Evolutionary conservation across 2,329 filamentous ascomycete genomes (phyloP).

Genomic region (Fusarium guadeloupense): DNA sequence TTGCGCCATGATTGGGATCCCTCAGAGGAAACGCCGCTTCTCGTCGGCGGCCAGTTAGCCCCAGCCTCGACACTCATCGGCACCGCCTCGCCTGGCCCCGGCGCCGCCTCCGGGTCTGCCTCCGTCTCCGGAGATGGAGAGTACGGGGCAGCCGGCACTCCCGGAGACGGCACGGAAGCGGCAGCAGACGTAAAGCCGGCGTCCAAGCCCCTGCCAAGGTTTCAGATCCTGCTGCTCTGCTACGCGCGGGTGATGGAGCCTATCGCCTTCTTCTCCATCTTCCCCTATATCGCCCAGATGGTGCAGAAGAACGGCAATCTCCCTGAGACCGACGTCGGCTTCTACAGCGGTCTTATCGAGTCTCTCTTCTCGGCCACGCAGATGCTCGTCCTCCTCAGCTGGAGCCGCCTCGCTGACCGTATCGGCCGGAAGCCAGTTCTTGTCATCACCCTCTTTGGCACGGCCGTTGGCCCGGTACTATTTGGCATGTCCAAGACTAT

Average conservation of each 20-base stretch:
- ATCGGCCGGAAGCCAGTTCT: constrained; percentile 78
- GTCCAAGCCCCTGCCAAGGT: constrained; percentile 49
- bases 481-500: constrained; percentile 75
- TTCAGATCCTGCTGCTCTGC: constrained; percentile 78
- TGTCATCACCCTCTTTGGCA: constrained; percentile 71
- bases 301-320: constrained; percentile 72
- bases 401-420: constrained; percentile 71
- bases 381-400: constrained; percentile 79
- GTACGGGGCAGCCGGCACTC: constrained; percentile 8
- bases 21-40: constrained; percentile 36
- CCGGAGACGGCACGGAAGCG: constrained; percentile 5
- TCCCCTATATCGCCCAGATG: constrained; percentile 84
- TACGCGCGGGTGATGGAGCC: constrained; percentile 78
- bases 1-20: constrained; percentile 8
- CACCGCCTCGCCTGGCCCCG: constrained; percentile 23
- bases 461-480: constrained; percentile 66
- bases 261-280: constrained; percentile 84
- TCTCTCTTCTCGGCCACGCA: constrained; percentile 78
- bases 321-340: constrained; percentile 73
- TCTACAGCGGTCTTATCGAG: constrained; percentile 81
- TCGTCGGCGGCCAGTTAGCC: constrained; percentile 22
- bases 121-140: constrained; percentile 2
- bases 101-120: constrained; percentile 14
- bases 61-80: constrained; percentile 39
- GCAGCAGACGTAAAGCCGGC: neutral